These are phyloP conservation scores for Ophiostoma sp. DNA, from an alignment of 2,329 filamentous ascomycete genomes.

Conservation along the genomic window DNA sequence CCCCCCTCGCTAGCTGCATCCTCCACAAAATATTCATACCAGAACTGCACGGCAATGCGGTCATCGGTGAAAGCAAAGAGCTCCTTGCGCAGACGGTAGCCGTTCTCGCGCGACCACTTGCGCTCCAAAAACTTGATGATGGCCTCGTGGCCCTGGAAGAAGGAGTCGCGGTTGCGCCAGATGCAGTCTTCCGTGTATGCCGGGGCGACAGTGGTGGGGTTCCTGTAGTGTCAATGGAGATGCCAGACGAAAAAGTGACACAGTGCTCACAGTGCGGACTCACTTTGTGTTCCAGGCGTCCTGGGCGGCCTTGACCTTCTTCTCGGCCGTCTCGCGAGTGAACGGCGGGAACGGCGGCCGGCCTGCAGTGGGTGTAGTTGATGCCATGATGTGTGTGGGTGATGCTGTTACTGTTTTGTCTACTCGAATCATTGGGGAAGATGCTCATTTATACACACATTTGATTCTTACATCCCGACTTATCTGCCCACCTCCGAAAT, in stretches of 20 bases:
- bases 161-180: conserved; percentile 76
- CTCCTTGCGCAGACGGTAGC: conserved; percentile 77
- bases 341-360: conserved; percentile 67
- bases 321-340: conserved; percentile 66
- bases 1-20: conserved; percentile 60
- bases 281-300: conserved; percentile 79
- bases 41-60: conserved; percentile 83
- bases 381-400: conserved; percentile 11
- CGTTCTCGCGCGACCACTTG: conserved; percentile 73
- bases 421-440: neutral
- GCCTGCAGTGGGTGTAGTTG: conserved; percentile 15
- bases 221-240: conserved; percentile 50
- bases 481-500: too few relatives aligned
- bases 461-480: neutral
- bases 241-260: too few relatives aligned
- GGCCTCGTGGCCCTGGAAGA: conserved; percentile 66
- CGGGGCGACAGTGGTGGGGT: conserved; percentile 64
- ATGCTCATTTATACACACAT: neutral
- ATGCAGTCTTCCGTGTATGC: conserved; percentile 75
- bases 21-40: conserved; percentile 71
- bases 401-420: neutral
- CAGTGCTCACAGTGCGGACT: conserved; percentile 26
- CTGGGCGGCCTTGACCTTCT: conserved; percentile 83
- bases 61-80: conserved; percentile 75
- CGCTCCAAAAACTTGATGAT: conserved; percentile 68